A percentile compares a stretch with the other conserved stretches of the same genome.
Conservation (phyloP, 805 yeast species). For the Ogataea corticis region DNA sequence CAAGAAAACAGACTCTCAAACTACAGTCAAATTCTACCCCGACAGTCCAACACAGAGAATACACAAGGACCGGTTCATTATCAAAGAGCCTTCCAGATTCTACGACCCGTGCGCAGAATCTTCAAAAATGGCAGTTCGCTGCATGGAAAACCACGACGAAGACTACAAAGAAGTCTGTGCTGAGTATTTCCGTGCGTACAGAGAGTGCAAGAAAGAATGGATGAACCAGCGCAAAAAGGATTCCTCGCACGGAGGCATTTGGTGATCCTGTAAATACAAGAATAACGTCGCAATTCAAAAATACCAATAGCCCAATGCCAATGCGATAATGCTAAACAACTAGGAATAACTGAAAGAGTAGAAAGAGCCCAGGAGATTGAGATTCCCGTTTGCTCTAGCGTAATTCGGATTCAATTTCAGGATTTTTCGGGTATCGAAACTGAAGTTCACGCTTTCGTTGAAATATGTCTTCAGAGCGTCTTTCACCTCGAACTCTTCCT, state of each 20-base stretch:
- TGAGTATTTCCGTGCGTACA: conserved; percentile 88
- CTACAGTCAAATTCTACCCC: conserved; percentile 71
- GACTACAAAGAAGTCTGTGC: conserved; percentile 64
- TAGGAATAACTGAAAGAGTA: conserved; percentile 27
- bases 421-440: conserved; percentile 23
- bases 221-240: conserved; percentile 36
- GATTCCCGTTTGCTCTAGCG: conserved; percentile 10
- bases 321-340: neutral
- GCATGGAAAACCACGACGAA: conserved; percentile 76
- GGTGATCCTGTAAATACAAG: conserved; percentile 21
- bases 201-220: conserved; percentile 89
- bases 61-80: conserved; percentile 67
- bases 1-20: conserved; percentile 45
- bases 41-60: conserved; percentile 78
- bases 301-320: neutral
- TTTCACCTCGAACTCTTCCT: conserved; percentile 18
- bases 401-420: conserved; percentile 25
- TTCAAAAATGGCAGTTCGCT: conserved; percentile 80
- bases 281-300: neutral
- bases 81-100: conserved; percentile 78
- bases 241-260: conserved; percentile 30
- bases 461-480: conserved; percentile 23
- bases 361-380: conserved; percentile 23
- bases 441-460: conserved; percentile 26
- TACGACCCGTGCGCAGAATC: conserved; percentile 94